A percentile compares a stretch with the other conserved stretches of the same genome.
Evolutionary conservation across 768 basidiomycete species (phyloP).

Genomic region (Antrodiella citrinella): DNA sequence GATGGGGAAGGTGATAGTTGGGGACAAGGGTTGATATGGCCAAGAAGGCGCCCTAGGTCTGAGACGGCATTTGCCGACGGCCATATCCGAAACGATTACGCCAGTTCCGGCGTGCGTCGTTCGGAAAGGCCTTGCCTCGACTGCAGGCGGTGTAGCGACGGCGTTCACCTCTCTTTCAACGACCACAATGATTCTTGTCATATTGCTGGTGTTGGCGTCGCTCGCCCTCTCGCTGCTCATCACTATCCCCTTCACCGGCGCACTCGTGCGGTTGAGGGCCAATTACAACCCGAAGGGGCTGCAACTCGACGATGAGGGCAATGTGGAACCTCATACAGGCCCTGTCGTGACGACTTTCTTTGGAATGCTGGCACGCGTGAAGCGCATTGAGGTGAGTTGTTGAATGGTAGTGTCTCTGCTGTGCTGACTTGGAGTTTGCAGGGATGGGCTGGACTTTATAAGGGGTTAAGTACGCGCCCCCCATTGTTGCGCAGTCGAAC

Average conservation of each 20-base stretch:
- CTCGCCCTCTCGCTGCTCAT: constrained; percentile 55
- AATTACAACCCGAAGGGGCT: constrained; percentile 85
- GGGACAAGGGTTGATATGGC: neutral
- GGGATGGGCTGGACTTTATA: constrained; percentile 73
- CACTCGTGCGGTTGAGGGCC: constrained; percentile 65
- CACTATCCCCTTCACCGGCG: constrained; percentile 39
- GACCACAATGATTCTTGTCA: constrained; percentile 22
- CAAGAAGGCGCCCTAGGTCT: neutral
- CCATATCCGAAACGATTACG: neutral
- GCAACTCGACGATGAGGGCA: constrained; percentile 70
- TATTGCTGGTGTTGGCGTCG: constrained; percentile 43
- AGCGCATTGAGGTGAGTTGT: constrained; percentile 56
- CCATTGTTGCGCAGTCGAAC: neutral
- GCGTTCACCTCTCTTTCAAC: constrained; percentile 3
- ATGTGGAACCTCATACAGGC: constrained; percentile 61
- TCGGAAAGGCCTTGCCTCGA: neutral
- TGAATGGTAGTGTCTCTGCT: neutral
- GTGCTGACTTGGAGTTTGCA: constrained; percentile 11
- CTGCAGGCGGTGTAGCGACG: neutral
- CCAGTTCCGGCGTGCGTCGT: neutral
- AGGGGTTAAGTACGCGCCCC: constrained; percentile 53
- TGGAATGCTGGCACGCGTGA: constrained; percentile 64
- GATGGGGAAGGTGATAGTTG: neutral
- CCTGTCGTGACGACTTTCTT: constrained; percentile 74
- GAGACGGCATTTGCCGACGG: neutral